Percentiles rank a stretch among this genome's conserved stretches.
phyloP scores from a whole-genome alignment of 352 stramenopile genomes.

The Phytophthora megakarya region DNA sequence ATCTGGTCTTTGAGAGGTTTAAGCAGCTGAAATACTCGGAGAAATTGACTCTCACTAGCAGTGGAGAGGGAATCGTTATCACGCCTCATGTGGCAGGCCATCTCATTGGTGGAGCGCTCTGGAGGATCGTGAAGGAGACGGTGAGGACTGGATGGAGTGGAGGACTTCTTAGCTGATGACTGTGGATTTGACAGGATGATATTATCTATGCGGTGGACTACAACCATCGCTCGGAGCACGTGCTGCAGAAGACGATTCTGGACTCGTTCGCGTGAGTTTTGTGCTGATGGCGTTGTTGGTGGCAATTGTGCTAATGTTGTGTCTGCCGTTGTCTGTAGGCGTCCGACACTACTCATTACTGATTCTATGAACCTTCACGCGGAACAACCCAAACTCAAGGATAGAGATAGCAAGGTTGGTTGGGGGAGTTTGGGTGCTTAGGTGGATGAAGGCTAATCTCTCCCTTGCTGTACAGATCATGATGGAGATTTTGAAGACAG shows the following conservation, averaged over 20 bases:
- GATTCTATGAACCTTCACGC: conserved; percentile 89
- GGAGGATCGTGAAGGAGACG: conserved; percentile 94
- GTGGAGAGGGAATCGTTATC: conserved; percentile 90
- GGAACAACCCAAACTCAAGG: conserved; percentile 87
- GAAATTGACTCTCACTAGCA: conserved; percentile 88
- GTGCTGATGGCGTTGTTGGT: background rate
- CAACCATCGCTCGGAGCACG: conserved; percentile 95
- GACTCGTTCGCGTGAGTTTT: conserved; percentile 88
- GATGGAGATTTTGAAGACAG: conserved; percentile 92
- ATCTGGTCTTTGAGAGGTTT: conserved; percentile 92
- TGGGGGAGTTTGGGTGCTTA: background rate
- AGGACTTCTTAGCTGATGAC: background rate
- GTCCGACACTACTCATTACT: conserved; percentile 86
- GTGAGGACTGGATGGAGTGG: conserved; percentile 29
- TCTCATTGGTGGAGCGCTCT: conserved; percentile 95
- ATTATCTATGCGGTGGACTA: conserved; percentile 93
- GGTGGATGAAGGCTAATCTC: conserved; percentile 3
- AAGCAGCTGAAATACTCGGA: conserved; percentile 96
- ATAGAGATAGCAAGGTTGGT: conserved; percentile 77
- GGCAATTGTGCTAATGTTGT: background rate
- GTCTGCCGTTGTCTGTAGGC: conserved; percentile 47
- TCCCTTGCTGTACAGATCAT: conserved; percentile 75
- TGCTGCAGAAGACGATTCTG: conserved; percentile 93
- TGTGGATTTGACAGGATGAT: conserved; percentile 69
- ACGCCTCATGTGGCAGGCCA: conserved; percentile 94